A percentile compares a stretch with the other conserved stretches of the same genome.
Conservation (phyloP, 1,139 yeast species). For the Kluyveromyces sp. region DNA sequence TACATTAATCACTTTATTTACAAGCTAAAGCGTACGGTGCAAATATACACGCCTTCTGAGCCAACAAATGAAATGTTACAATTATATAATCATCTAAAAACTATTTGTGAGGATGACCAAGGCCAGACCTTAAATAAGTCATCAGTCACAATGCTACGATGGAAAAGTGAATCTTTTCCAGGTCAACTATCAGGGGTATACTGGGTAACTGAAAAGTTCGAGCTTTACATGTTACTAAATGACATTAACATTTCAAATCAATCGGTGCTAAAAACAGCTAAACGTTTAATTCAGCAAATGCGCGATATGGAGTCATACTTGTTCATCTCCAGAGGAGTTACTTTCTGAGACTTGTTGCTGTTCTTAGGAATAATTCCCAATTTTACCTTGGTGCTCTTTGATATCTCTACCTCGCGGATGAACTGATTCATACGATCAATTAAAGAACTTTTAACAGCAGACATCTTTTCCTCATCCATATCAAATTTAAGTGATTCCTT, state of each 20-base stretch:
- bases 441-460: conserved; percentile 1
- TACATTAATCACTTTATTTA: conserved; percentile 71
- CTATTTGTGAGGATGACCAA: conserved; percentile 3
- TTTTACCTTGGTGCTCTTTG: background rate
- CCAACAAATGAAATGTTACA: conserved; percentile 4
- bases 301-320: conserved; percentile 4
- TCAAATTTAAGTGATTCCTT: conserved; percentile 8
- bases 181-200: conserved; percentile 3
- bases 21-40: conserved; percentile 53
- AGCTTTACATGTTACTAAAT: background rate
- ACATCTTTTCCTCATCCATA: conserved; percentile 3
- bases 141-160: background rate
- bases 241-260: conserved; percentile 3
- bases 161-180: background rate
- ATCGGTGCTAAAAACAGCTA: conserved; percentile 1
- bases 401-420: conserved; percentile 4
- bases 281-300: conserved; percentile 2
- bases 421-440: conserved; percentile 3
- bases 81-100: conserved; percentile 2
- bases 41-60: conserved; percentile 1
- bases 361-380: background rate
- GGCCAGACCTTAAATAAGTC: conserved; percentile 3
- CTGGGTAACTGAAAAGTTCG: conserved; percentile 4
- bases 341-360: background rate
- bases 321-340: conserved; percentile 3